phyloP scores from a whole-genome alignment of 2,329 filamentous ascomycete genomes.

The Paramyrothecium roridum region DNA sequence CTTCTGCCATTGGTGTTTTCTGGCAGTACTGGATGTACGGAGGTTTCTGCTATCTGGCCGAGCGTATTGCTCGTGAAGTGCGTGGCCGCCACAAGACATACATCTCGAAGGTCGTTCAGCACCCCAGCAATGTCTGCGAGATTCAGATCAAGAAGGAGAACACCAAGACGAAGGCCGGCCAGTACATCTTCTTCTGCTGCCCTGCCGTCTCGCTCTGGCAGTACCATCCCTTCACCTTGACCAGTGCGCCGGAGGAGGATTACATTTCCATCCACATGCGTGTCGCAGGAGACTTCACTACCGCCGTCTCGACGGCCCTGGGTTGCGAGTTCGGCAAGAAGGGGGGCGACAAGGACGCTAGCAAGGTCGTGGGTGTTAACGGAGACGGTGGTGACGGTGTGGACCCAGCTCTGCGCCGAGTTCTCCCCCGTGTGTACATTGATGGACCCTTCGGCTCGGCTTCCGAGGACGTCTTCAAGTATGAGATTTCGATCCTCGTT shows the following conservation, averaged over 20 bases:
- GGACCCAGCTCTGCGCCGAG: constrained; percentile 67
- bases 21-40: constrained; percentile 91
- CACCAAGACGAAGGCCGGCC: constrained; percentile 76
- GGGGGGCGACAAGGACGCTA: constrained; percentile 36
- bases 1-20: constrained; percentile 70
- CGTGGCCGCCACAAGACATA: constrained; percentile 80
- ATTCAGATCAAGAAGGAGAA: constrained; percentile 91
- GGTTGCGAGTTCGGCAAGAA: constrained; percentile 69
- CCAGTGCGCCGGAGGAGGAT: constrained; percentile 83
- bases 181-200: constrained; percentile 88
- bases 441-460: constrained; percentile 84
- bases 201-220: constrained; percentile 85
- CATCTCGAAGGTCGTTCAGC: constrained; percentile 85
- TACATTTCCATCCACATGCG: constrained; percentile 86
- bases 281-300: constrained; percentile 80
- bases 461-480: constrained; percentile 88
- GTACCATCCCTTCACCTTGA: constrained; percentile 84
- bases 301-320: constrained; percentile 62
- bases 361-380: constrained; percentile 68
- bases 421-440: constrained; percentile 77
- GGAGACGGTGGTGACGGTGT: constrained; percentile 50
- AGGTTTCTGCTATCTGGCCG: constrained; percentile 75
- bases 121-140: constrained; percentile 84
- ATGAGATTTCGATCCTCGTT: constrained; percentile 75
- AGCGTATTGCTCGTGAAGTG: constrained; percentile 74